Percentiles rank a stretch among this genome's conserved stretches.
phyloP scores from a whole-genome alignment of 2,329 filamentous ascomycete species.

The Cordyceps cateniannulata region DNA sequence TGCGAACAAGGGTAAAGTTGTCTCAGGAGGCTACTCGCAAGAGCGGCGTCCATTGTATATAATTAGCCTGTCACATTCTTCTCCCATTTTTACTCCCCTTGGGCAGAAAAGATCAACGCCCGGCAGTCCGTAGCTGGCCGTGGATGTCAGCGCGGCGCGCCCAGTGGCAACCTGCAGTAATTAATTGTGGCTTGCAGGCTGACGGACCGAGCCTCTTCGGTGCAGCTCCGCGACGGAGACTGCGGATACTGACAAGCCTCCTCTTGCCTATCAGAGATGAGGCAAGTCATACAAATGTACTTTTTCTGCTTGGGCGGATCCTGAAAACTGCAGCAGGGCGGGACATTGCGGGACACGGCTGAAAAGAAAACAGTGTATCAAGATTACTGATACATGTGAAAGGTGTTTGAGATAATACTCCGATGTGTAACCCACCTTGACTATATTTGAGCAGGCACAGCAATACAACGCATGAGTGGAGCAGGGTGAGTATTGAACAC shows the following conservation, averaged over 20 bases:
- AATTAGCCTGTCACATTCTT: neutral
- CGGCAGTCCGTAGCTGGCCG: neutral
- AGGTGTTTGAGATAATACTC: neutral
- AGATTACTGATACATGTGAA: neutral
- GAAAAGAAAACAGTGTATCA: too few species aligned
- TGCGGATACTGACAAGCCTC: neutral
- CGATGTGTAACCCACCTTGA: neutral
- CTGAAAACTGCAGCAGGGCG: neutral
- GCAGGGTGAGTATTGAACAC: neutral
- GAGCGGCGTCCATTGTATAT: neutral
- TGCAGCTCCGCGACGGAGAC: neutral
- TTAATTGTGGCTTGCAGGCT: slow-evolving; percentile 2
- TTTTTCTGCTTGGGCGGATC: neutral
- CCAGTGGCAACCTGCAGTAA: neutral
- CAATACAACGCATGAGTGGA: neutral
- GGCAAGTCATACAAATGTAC: neutral
- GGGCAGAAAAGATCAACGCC: neutral
- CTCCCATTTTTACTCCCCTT: neutral
- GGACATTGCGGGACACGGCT: neutral
- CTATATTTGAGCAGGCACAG: neutral
- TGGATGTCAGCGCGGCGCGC: neutral
- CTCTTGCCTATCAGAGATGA: neutral
- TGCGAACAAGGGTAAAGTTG: neutral
- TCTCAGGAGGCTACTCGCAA: neutral
- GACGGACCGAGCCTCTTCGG: neutral